Evolutionary conservation across 495 filamentous ascomycete species (phyloP), one percentile per base, ranked within the genome.

Genomic region (Aspergillus egyptiacus): DNA sequence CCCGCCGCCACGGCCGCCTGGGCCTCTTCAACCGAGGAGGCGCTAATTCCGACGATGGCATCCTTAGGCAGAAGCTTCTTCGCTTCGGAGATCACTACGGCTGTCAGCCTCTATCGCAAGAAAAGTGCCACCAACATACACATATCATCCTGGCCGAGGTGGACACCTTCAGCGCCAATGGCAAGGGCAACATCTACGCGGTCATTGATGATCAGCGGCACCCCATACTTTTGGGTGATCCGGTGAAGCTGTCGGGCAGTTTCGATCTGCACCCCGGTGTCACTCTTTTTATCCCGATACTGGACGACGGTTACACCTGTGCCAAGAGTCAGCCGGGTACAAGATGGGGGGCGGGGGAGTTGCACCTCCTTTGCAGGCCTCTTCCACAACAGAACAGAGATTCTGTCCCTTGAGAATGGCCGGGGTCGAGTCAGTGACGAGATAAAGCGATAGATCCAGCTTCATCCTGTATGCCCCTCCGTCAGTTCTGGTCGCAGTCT

Each of bases 121-220:
- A 3, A 25, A 43, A 11, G 31, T 17, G 22, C n/a, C n/a, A n/a
- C n/a, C n/a, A 27, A 62, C 76, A 46, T 65, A 89, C 87, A 76
- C 73, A 95, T 83, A 67, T 98, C 91, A 77, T 95, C 89, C 66
- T 96, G 91, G 24, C 93, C 91, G 32, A 98, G 76, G 65, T 98
- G 91, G 11, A 96, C 86, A 35, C 93, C 93, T 62, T 96, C 91
- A 31, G 84, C 90, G 5, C 82, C 85, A 34, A 87, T 78, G 13
- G 88, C 93, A 22, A 93, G 72, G 18, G 89, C 90, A 14, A 98
- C 87, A 69, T 95, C 91, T 5, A 95, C 76, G n/a, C 90, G 85
- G 65, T 98, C 93, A 62, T 98, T 96, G 69, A 98, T 91, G 30
- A 98, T 68, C 39, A 98, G 74, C 22, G 91, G 93, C 0, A 96